Percentiles rank a stretch among this genome's conserved stretches.
Evolutionary conservation across 2,329 filamentous ascomycete species (phyloP).

Genomic region (Cryphonectria nitschkei): DNA sequence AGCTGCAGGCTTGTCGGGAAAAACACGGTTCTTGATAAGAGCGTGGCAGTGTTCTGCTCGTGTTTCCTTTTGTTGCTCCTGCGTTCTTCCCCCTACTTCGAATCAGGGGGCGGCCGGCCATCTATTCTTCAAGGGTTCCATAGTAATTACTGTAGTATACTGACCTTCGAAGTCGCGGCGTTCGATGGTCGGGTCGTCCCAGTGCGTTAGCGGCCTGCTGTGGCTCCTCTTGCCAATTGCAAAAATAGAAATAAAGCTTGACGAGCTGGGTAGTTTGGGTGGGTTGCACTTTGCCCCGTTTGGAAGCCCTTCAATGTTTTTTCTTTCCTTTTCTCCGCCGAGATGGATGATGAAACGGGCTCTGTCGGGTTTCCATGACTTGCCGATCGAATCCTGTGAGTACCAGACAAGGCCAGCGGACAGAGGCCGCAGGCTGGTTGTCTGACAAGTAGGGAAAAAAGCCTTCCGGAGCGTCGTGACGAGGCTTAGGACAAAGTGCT

Average conservation of each 20-base stretch:
- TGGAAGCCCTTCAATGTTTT: background rate
- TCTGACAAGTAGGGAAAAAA: background rate
- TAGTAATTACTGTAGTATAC: background rate
- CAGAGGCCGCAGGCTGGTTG: background rate
- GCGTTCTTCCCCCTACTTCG: background rate
- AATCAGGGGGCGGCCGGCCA: background rate
- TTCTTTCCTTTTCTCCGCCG: background rate
- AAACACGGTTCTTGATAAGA: slow-evolving; percentile 1
- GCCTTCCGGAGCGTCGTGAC: slow-evolving; percentile 1
- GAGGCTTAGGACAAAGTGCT: background rate
- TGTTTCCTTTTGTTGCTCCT: background rate
- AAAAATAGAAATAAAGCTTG: slow-evolving; percentile 15
- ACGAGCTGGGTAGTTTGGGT: background rate
- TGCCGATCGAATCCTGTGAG: background rate
- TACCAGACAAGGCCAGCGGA: background rate
- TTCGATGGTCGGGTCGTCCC: slow-evolving; percentile 14
- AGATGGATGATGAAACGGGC: background rate
- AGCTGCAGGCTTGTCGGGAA: background rate
- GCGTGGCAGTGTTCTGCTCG: slow-evolving; percentile 14
- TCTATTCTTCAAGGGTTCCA: background rate
- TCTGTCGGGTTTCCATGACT: background rate
- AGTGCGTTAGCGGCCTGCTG: slow-evolving; percentile 10
- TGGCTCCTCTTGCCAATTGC: background rate
- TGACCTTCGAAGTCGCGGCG: background rate
- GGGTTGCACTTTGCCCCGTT: slow-evolving; percentile 9